Evolutionary conservation across 176 grass and related monocot species (phyloP).

Genomic region (Juncus effusus): DNA sequence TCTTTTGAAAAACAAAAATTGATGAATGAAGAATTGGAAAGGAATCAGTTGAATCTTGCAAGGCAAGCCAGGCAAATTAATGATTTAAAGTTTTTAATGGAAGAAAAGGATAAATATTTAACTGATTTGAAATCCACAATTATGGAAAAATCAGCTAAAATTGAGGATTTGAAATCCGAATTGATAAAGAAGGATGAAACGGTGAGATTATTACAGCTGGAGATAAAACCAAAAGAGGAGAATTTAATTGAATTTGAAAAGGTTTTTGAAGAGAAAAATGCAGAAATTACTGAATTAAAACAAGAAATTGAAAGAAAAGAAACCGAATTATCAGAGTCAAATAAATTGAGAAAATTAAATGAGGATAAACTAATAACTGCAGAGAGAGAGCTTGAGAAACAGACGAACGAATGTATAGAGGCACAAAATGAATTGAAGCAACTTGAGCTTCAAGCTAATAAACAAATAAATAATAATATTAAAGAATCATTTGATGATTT

Average conservation of each 20-base stretch:
- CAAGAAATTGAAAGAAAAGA: slow-evolving; percentile 54
- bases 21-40: slow-evolving; percentile 60
- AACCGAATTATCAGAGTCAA: slow-evolving; percentile 43
- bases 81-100: slow-evolving; percentile 51
- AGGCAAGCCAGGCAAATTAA: slow-evolving; percentile 61
- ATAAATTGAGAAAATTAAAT: slow-evolving; percentile 48
- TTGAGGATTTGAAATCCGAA: slow-evolving; percentile 58
- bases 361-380: slow-evolving; percentile 46
- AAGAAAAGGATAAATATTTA: slow-evolving; percentile 52
- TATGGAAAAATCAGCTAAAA: slow-evolving; percentile 51
- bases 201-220: slow-evolving; percentile 37
- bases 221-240: slow-evolving; percentile 52
- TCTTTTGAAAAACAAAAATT: slow-evolving; percentile 55
- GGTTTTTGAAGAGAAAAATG: slow-evolving; percentile 42
- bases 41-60: slow-evolving; percentile 44
- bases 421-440: slow-evolving; percentile 63
- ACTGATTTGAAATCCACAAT: slow-evolving; percentile 40
- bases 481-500: slow-evolving; percentile 45
- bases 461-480: slow-evolving; percentile 42
- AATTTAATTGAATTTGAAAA: slow-evolving; percentile 43
- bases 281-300: slow-evolving; percentile 38
- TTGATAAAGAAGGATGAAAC: slow-evolving; percentile 62
- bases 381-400: slow-evolving; percentile 55
- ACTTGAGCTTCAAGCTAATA: slow-evolving; percentile 45
- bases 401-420: slow-evolving; percentile 56